Evolutionary conservation across 441 rosid species (phyloP), one percentile per base, ranked within the genome.

Genomic region (Sinapis alba): DNA sequence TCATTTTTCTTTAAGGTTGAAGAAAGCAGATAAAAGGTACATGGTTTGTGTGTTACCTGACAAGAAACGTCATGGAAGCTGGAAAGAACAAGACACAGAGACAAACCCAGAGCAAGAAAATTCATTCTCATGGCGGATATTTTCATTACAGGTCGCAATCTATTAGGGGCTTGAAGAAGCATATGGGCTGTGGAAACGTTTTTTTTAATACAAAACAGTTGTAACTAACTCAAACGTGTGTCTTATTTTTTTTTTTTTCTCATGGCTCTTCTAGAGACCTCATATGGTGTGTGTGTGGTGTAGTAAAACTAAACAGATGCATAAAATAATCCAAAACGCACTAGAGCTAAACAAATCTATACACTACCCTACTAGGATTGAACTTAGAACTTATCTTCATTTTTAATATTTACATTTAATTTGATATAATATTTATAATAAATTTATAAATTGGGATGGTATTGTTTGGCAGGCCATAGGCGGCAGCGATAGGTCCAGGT

Each of bases 141-240:
- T 53, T 41, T 19, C 59, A 20, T 38, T 20, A 69, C 60, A 69
- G 51, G 51, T 45, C 51, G 51, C 16, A 24, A 20, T 7, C 24
- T 53, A 18, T 7, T 13, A 68, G 27, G 27, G 27, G 58, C 79
- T 68, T 75, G 63, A 19, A 62, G 63, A 68, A 61, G 63, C 56
- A 68, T 23, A 61, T 21, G 45, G 73, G 18, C 12, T 24, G 24
- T 34, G 19, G 63, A 68, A 62, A 61, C 20, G 57, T 58, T 68
- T 75, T 68, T 75, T 50, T 62, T 18, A 69, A 21, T 45, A 68
- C 30, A 38, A 75, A 59, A 47, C 64, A n/a, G 74, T 53, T 75
- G 79, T 75, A 75, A 75, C 79, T 68, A 75, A 75, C 74, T 68
- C 20, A 68, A 74, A 75, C 68, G 79, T 75, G 79, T 10, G 63